Evolutionary conservation across 2,329 filamentous ascomycete species (phyloP).

Genomic region (Penicillium sp.): DNA sequence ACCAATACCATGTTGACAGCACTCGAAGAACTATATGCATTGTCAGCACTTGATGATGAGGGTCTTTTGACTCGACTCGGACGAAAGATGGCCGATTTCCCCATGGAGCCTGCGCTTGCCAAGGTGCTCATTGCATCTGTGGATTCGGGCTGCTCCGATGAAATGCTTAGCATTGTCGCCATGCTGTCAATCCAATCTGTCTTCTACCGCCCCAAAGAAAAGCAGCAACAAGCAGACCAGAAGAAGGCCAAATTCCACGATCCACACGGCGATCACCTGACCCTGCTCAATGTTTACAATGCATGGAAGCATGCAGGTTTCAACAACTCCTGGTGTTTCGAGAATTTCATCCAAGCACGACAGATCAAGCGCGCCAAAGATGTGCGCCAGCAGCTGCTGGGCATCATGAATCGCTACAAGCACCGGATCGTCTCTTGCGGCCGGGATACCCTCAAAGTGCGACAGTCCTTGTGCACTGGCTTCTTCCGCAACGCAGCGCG

Average conservation of each 20-base stretch:
- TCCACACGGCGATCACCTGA: conserved; percentile 88
- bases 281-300: conserved; percentile 93
- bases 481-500: conserved; percentile 95
- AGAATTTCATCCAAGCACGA: conserved; percentile 94
- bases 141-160: conserved; percentile 84
- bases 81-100: conserved; percentile 97
- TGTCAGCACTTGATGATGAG: conserved; percentile 91
- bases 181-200: conserved; percentile 86
- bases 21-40: conserved; percentile 87
- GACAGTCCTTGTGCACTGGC: conserved; percentile 83
- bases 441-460: conserved; percentile 78
- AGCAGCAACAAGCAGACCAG: conserved; percentile 92
- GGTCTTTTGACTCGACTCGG: conserved; percentile 87
- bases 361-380: conserved; percentile 87
- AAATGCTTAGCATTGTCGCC: conserved; percentile 89
- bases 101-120: conserved; percentile 89
- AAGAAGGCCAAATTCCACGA: conserved; percentile 99
- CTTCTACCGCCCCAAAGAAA: conserved; percentile 96
- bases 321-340: conserved; percentile 88
- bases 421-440: conserved; percentile 82
- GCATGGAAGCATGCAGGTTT: conserved; percentile 86
- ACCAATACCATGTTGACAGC: conserved; percentile 98
- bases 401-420: conserved; percentile 90
- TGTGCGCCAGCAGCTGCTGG: conserved; percentile 84
- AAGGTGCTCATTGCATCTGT: conserved; percentile 88